A percentile compares a stretch with the other conserved stretches of the same genome.
Conservation (phyloP, 805 yeast genomes). For the Schizosaccharomyces osmophilus region DNA sequence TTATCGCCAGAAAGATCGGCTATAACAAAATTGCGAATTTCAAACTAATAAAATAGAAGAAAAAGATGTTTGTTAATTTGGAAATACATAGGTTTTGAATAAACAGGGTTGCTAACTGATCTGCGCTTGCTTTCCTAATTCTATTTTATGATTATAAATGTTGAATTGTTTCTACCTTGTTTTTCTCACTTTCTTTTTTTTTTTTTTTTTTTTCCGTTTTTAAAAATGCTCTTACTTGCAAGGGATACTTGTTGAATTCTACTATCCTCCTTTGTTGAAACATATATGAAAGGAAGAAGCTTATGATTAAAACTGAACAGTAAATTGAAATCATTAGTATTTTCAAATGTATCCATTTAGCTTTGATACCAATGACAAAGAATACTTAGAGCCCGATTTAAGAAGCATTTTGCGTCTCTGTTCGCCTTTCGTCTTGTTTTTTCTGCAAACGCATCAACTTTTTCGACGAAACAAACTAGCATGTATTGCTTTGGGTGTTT, state of each 20-base stretch:
- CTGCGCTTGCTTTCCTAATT: too few species aligned
- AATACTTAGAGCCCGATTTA: not conserved
- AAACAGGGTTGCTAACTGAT: too few species aligned
- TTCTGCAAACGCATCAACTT: not conserved
- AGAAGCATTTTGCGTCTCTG: not conserved
- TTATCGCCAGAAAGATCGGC: too few species aligned
- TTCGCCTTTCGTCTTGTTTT: not conserved
- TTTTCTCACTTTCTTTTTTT: too few species aligned
- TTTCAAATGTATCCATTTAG: not conserved
- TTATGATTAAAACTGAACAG: not conserved
- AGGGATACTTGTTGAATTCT: not conserved
- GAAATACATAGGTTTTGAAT: too few species aligned
- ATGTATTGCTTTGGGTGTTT: not conserved
- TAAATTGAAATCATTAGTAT: not conserved
- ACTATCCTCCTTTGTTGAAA: not conserved
- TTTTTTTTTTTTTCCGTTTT: too few species aligned
- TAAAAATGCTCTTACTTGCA: too few species aligned
- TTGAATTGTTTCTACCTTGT: too few species aligned
- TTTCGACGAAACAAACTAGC: not conserved
- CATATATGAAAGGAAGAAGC: not conserved
- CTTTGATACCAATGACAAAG: not conserved
- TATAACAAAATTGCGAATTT: too few species aligned
- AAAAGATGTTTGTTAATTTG: too few species aligned
- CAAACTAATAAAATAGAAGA: too few species aligned
- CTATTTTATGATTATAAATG: too few species aligned